Conservation (phyloP, 352 stramenopile species). For the Pythium sukuiense region DNA sequence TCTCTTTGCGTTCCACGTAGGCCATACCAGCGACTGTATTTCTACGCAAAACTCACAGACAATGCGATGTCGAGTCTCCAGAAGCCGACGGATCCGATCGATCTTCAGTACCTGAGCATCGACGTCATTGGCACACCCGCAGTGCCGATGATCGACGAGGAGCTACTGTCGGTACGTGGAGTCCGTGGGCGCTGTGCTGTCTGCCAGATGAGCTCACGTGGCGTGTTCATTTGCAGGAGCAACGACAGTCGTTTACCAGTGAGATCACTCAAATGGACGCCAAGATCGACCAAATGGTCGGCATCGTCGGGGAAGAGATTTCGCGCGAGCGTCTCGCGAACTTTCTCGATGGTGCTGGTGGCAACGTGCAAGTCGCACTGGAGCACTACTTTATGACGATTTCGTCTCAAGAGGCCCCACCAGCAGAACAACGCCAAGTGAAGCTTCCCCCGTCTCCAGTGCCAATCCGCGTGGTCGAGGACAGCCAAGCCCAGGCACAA, state of each 20-base stretch:
- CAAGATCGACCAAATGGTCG: constrained; percentile 87
- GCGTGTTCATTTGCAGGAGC: constrained; percentile 7
- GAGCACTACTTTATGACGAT: constrained; percentile 90
- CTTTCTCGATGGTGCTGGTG: constrained; percentile 78
- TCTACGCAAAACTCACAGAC: constrained; percentile 80
- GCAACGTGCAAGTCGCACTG: constrained; percentile 81
- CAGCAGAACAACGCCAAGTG: background rate
- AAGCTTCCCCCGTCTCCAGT: constrained; percentile 9
- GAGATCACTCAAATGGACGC: constrained; percentile 68
- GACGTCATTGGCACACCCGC: constrained; percentile 53
- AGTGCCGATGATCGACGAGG: constrained; percentile 17
- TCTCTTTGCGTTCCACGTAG: constrained; percentile 25
- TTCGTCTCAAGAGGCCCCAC: constrained; percentile 38
- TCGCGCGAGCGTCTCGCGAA: constrained; percentile 69
- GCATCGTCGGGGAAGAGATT: constrained; percentile 72
- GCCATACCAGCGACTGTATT: constrained; percentile 63
- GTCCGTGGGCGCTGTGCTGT: too few relatives aligned
- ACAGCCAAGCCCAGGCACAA: constrained; percentile 1
- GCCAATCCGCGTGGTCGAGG: background rate
- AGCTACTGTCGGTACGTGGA: constrained; percentile 22
- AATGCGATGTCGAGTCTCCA: constrained; percentile 72
- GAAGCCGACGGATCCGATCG: constrained; percentile 53
- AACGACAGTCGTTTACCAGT: constrained; percentile 55
- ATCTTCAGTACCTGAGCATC: constrained; percentile 65
- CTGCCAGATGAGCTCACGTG: background rate